These are phyloP conservation scores for Plasmodium billcollinsi DNA, from an alignment of 169 alveolate species.

Conservation along the genomic window DNA sequence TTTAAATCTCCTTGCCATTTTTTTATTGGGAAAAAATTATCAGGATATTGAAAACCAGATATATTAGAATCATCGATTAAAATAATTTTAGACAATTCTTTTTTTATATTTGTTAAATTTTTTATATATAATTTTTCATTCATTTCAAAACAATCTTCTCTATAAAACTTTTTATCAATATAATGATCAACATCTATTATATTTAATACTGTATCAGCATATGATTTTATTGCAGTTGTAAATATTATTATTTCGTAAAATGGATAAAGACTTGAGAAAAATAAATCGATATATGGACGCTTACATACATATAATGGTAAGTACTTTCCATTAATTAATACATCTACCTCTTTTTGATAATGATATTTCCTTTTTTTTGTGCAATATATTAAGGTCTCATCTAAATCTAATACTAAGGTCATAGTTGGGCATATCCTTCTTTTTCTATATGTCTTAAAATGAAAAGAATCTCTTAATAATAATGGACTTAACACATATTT, in stretches of 20 bases:
- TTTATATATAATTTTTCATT: constrained; percentile 69
- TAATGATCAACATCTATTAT: constrained; percentile 79
- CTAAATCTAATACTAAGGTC: constrained; percentile 85
- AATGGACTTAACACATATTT: constrained; percentile 19
- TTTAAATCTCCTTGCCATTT: constrained; percentile 85
- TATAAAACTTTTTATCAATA: constrained; percentile 79
- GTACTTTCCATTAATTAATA: constrained; percentile 73
- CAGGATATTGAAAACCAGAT: constrained; percentile 79
- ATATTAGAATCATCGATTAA: constrained; percentile 74
- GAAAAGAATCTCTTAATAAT: constrained; percentile 8
- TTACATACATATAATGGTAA: constrained; percentile 75
- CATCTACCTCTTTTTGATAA: constrained; percentile 67
- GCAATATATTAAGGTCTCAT: constrained; percentile 81
- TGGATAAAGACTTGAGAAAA: constrained; percentile 73
- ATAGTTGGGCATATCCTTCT: constrained; percentile 42
- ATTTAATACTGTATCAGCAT: constrained; percentile 81
- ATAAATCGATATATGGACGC: constrained; percentile 82
- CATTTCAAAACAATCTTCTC: constrained; percentile 78
- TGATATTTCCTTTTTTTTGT: constrained; percentile 43
- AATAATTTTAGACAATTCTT: constrained; percentile 80
- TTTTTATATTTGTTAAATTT: constrained; percentile 76
- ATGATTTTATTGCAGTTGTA: constrained; percentile 69
- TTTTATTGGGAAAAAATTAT: constrained; percentile 82
- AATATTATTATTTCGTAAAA: constrained; percentile 80
- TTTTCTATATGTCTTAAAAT: constrained; percentile 46